Evolutionary conservation across 208 protist genomes (phyloP), one percentile per base, ranked within the genome.

Genomic region (Trypanosoma platydactyli): DNA sequence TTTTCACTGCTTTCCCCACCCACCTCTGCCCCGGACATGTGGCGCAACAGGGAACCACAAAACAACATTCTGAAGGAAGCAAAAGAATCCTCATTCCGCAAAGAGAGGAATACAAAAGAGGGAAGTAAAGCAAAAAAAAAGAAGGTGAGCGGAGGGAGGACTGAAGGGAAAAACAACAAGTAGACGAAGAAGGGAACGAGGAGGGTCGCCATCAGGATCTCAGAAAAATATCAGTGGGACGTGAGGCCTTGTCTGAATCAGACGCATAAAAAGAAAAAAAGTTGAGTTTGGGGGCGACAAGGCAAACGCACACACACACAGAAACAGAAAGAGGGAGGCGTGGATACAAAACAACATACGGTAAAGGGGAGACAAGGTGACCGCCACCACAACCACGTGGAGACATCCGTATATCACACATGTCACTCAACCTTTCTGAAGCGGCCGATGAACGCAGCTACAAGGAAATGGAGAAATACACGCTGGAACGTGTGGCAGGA

Each of bases 401-500:
- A 68, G n/a, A 52, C 70, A 58, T 46, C 40, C 41, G 4, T 73
- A 54, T 5, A 52, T 52, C 29, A 68, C 56, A 27, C 22, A 91
- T 91, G 80, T 74, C 76, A 1, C 72, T 86, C 20, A 89, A 91
- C 66, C 49, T 78, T 61, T 44, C 75, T 27, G 84, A 89, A 29
- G 81, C 89, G 6, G 79, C 76, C 1, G 89, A 94, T 57, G 84
- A 86, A 24, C 71, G 79, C 35, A 92, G 89, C 62, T 60, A 64
- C 12, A 76, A 78, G 54, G 89, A 92, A 76, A 94, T 92, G 83
- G 85, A 88, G 45, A 74, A 83, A 35, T 98, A 97, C 74, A 79
- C 77, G n/a, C 78, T 94, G 56, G 88, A 98, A 30, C 86, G 88
- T 48, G 85, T 98, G 44, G 94, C 98, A 62, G 96, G 97, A 42